A percentile compares a stretch with the other conserved stretches of the same genome.
Conservation (phyloP, 257 asterid species). For the Gentiana straminea region DNA sequence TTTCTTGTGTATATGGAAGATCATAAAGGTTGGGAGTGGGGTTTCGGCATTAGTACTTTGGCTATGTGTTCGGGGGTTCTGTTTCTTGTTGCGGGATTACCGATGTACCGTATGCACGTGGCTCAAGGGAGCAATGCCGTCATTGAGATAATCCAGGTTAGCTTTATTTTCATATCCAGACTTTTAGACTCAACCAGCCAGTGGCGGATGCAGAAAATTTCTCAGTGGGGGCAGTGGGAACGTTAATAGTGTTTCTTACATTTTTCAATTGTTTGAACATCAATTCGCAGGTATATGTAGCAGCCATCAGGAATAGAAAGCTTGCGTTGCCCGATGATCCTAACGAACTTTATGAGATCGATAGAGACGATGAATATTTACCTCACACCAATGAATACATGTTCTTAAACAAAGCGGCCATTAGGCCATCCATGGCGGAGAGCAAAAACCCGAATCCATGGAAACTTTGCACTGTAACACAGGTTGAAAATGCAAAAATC, state of each 20-base stretch:
- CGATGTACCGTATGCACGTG: constrained; percentile 40
- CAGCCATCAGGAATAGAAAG: constrained; percentile 46
- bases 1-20: constrained; percentile 57
- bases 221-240: no score
- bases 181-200: no score
- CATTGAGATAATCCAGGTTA: constrained; percentile 43
- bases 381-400: constrained; percentile 44
- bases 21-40: constrained; percentile 69
- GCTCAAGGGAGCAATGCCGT: constrained; percentile 53
- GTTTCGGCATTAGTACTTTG: constrained; percentile 32
- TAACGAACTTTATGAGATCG: constrained; percentile 30
- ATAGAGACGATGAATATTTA: constrained; percentile 31
- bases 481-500: constrained; percentile 72
- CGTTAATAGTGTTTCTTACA: no score
- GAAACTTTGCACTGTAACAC: constrained; percentile 60
- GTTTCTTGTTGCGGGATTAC: constrained; percentile 33
- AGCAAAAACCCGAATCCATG: constrained; percentile 27
- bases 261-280: neutral
- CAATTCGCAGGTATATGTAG: constrained; percentile 44
- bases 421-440: constrained; percentile 19
- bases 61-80: constrained; percentile 38
- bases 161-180: no score
- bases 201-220: no score
- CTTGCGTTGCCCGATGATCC: constrained; percentile 39
- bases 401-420: constrained; percentile 67